These are phyloP conservation scores for Backusella mclennaniae DNA, from an alignment of 192 early-diverging fungal genomes.

Conservation along the genomic window DNA sequence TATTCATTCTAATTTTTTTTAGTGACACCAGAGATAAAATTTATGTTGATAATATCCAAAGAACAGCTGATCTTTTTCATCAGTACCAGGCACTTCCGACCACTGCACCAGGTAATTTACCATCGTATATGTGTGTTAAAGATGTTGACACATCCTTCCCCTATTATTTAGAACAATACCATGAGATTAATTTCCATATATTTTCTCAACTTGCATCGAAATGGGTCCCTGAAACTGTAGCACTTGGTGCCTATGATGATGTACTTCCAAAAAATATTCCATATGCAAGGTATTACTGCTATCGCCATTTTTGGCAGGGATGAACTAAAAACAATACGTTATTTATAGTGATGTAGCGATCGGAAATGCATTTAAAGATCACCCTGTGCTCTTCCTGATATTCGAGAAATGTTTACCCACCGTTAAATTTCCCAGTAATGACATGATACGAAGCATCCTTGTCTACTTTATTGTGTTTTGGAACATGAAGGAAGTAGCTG, in stretches of 20 bases:
- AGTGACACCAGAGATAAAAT: slow-evolving; percentile 23
- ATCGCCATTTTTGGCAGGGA: background rate
- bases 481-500: slow-evolving; percentile 28
- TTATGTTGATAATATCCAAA: slow-evolving; percentile 32
- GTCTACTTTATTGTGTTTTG: slow-evolving; percentile 38
- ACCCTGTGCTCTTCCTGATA: slow-evolving; percentile 24
- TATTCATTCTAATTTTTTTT: background rate
- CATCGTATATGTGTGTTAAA: background rate
- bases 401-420: slow-evolving; percentile 14
- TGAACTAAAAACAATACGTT: background rate
- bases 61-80: slow-evolving; percentile 20
- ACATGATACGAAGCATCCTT: slow-evolving; percentile 26
- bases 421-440: background rate
- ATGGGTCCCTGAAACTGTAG: slow-evolving; percentile 14
- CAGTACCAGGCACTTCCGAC: background rate
- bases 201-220: slow-evolving; percentile 13
- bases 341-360: slow-evolving; percentile 21
- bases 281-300: slow-evolving; percentile 6
- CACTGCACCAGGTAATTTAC: background rate
- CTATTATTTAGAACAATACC: background rate
- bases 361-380: slow-evolving; percentile 35
- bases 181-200: slow-evolving; percentile 3
- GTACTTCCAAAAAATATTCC: slow-evolving; percentile 27
- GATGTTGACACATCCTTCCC: background rate
- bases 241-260: slow-evolving; percentile 29